These are phyloP conservation scores for Scheffersomyces spartinae DNA, from an alignment of 805 yeast species.

Conservation along the genomic window DNA sequence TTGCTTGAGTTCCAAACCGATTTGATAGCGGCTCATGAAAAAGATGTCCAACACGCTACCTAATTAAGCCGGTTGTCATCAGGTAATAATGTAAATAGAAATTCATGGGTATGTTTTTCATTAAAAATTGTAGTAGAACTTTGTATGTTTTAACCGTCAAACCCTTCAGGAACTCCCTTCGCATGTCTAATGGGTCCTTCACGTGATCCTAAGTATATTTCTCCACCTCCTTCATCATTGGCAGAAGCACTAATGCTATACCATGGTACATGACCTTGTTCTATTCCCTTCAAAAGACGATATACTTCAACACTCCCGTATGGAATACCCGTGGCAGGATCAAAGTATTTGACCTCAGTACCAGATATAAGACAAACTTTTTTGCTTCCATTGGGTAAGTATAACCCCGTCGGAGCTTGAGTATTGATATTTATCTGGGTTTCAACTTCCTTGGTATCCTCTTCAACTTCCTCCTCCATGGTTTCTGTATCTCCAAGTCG, in stretches of 20 bases:
- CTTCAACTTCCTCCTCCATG: constrained; percentile 33
- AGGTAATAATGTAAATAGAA: neutral
- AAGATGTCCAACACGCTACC: constrained; percentile 47
- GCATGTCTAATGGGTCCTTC: constrained; percentile 60
- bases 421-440: constrained; percentile 40
- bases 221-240: constrained; percentile 41
- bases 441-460: constrained; percentile 27
- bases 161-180: constrained; percentile 81
- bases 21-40: constrained; percentile 49
- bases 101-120: neutral
- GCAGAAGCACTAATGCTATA: constrained; percentile 35
- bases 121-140: neutral
- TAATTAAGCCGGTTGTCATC: constrained; percentile 4
- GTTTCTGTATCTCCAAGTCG: constrained; percentile 48
- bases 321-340: constrained; percentile 81
- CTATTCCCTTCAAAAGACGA: constrained; percentile 42
- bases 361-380: constrained; percentile 69
- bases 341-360: constrained; percentile 68
- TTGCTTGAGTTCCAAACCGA: constrained; percentile 52
- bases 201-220: constrained; percentile 28
- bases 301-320: constrained; percentile 79
- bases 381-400: constrained; percentile 57
- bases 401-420: constrained; percentile 64
- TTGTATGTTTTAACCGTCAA: constrained; percentile 23
- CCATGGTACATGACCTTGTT: constrained; percentile 42